Conservation (phyloP, 495 filamentous ascomycete species). For the Penicillium fimorum region DNA sequence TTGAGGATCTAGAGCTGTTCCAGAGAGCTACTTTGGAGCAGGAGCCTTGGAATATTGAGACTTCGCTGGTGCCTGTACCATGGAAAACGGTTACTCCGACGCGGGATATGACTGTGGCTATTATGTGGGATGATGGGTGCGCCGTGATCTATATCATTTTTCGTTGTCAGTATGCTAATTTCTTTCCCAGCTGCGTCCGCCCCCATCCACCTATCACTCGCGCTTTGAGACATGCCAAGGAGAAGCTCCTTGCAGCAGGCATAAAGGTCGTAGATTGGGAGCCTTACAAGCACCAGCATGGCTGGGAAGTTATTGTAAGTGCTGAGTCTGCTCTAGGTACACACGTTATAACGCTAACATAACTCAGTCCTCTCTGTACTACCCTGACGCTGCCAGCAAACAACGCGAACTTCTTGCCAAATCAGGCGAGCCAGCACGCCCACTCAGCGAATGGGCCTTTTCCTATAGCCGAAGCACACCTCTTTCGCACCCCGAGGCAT, state of each 20-base stretch:
- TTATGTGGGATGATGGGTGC: slow-evolving; percentile 67
- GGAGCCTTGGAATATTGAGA: slow-evolving; percentile 63
- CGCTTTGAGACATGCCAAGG: slow-evolving; percentile 55
- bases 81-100: slow-evolving; percentile 50
- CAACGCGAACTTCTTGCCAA: slow-evolving; percentile 43
- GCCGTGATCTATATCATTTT: background rate
- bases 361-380: slow-evolving; percentile 50
- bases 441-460: slow-evolving; percentile 58
- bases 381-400: slow-evolving; percentile 50
- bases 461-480: slow-evolving; percentile 48
- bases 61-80: slow-evolving; percentile 55
- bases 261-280: slow-evolving; percentile 65
- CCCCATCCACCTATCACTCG: slow-evolving; percentile 69
- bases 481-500: slow-evolving; percentile 41
- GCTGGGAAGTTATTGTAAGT: slow-evolving; percentile 57
- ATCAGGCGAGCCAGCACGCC: slow-evolving; percentile 56
- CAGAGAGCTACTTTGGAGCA: slow-evolving; percentile 56
- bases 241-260: slow-evolving; percentile 49
- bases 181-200: slow-evolving; percentile 30
- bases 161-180: background rate
- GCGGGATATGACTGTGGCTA: slow-evolving; percentile 58
- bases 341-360: slow-evolving; percentile 1
- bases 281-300: slow-evolving; percentile 59
- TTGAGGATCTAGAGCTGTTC: slow-evolving; percentile 65
- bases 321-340: background rate